Evolutionary conservation across 1,139 yeast genomes (phyloP).

Genomic region (Hansenula lynferdii): DNA sequence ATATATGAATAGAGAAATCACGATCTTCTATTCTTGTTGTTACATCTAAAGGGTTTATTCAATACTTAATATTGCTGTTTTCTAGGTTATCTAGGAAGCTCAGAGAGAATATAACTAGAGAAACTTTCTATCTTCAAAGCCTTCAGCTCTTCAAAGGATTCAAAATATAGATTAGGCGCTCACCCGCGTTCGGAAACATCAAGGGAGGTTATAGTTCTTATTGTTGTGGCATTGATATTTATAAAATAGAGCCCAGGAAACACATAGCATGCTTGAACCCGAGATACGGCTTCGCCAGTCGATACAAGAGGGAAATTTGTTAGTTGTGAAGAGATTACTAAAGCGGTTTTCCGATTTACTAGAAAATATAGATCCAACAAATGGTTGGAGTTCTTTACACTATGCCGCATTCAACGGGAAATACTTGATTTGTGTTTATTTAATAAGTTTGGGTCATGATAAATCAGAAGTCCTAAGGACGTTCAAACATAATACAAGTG

Average conservation of each 20-base stretch:
- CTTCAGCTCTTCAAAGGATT: too few species aligned
- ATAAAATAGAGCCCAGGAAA: too few species aligned
- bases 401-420: slow-evolving; percentile 82
- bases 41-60: too few species aligned
- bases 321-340: slow-evolving; percentile 67
- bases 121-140: too few species aligned
- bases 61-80: too few species aligned
- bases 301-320: slow-evolving; percentile 62
- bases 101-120: too few species aligned
- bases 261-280: slow-evolving; percentile 52
- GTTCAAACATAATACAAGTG: slow-evolving; percentile 65
- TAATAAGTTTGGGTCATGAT: slow-evolving; percentile 48
- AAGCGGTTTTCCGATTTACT: slow-evolving; percentile 72
- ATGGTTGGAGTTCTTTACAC: slow-evolving; percentile 90
- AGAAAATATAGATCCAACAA: slow-evolving; percentile 63
- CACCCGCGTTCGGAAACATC: too few species aligned
- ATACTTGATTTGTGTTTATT: slow-evolving; percentile 67
- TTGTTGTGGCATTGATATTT: too few species aligned
- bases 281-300: slow-evolving; percentile 69
- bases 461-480: slow-evolving; percentile 44
- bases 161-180: too few species aligned
- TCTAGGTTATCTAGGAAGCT: too few species aligned
- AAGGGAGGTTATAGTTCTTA: too few species aligned
- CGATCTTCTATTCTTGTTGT: too few species aligned
- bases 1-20: not conserved